A percentile compares a stretch with the other conserved stretches of the same genome.
Evolutionary conservation across 169 alveolate species (phyloP).

Genomic region (Eimeria maxima): DNA sequence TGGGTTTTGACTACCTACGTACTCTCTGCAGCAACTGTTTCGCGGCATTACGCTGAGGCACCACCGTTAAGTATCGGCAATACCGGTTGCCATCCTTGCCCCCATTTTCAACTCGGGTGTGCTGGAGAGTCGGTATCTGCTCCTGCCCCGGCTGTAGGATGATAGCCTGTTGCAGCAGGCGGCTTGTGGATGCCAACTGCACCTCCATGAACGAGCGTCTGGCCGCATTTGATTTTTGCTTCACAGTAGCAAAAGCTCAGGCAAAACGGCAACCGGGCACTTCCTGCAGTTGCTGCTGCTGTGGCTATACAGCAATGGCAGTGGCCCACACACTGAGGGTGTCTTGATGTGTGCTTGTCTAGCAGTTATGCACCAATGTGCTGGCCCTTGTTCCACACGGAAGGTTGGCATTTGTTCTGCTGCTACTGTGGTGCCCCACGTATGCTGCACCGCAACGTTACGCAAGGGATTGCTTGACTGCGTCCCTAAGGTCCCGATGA

Average conservation of each 20-base stretch:
- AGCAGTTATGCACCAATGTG: neutral
- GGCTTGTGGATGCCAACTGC: neutral
- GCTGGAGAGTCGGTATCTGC: neutral
- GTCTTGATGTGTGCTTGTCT: neutral
- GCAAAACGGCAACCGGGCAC: neutral
- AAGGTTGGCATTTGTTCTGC: neutral
- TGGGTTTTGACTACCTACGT: neutral
- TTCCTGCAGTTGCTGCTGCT: conserved; percentile 7
- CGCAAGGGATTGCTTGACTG: neutral
- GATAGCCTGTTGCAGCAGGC: conserved; percentile 21
- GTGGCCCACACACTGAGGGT: neutral
- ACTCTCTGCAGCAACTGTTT: conserved; percentile 16
- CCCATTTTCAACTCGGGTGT: neutral
- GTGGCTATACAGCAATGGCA: conserved; percentile 6
- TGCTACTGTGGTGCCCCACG: too few species aligned
- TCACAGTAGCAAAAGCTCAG: neutral
- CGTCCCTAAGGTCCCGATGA: neutral
- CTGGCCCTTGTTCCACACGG: neutral
- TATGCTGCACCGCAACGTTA: neutral
- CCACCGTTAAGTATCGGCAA: neutral
- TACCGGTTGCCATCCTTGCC: neutral
- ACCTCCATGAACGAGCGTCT: neutral
- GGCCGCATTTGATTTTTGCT: conserved; percentile 2
- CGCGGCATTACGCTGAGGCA: neutral
- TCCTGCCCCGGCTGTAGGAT: neutral